These are phyloP conservation scores for Dioscorea zingiberensis DNA, from an alignment of 106 monocot genomes.

Conservation along the genomic window DNA sequence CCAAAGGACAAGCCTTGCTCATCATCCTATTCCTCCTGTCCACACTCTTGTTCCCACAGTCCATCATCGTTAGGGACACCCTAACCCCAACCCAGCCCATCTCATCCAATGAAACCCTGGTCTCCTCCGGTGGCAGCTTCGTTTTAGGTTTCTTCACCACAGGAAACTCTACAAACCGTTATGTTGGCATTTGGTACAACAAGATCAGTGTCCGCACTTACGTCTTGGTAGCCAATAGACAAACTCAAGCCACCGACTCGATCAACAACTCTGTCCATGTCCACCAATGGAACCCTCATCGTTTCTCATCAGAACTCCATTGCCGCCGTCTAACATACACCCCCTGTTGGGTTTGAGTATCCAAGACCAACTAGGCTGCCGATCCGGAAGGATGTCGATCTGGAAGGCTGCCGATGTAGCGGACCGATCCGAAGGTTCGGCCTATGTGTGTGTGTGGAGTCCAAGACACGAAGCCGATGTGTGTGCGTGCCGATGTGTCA, in stretches of 20 bases:
- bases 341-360: slow-evolving; percentile 22
- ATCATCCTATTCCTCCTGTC: neutral
- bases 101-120: slow-evolving; percentile 7
- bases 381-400: no score
- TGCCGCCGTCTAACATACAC: slow-evolving; percentile 5
- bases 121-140: slow-evolving; percentile 12
- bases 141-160: slow-evolving; percentile 26
- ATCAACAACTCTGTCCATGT: slow-evolving; percentile 10
- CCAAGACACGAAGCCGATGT: no score
- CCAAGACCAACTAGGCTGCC: no score
- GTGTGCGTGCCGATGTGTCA: no score
- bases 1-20: no score
- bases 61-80: neutral
- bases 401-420: no score
- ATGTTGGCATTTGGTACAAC: slow-evolving; percentile 34
- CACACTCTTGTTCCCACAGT: neutral
- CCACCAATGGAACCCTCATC: slow-evolving; percentile 11
- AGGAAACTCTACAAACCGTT: neutral
- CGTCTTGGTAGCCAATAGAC: slow-evolving; percentile 42
- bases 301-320: slow-evolving; percentile 3
- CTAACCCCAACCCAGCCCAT: no score
- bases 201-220: slow-evolving; percentile 3
- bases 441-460: no score
- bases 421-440: no score
- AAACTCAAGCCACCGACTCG: neutral